Conservation (phyloP, 2,329 filamentous ascomycete genomes). For the Epichloe typhina region DNA sequence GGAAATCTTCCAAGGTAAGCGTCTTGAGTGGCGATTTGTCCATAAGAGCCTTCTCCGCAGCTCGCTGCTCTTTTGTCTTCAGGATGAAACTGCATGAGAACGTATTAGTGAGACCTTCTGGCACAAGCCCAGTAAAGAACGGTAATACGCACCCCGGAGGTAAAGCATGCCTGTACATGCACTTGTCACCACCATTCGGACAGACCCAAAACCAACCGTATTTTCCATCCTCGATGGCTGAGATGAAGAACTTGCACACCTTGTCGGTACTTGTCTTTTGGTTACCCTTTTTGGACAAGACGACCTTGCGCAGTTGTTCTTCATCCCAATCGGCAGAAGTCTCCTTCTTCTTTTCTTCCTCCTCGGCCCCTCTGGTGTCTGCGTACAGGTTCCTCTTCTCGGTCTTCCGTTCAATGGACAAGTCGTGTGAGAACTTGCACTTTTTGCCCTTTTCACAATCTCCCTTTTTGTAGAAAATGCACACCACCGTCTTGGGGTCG, state of each 20-base stretch:
- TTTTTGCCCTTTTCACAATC: conserved; percentile 92
- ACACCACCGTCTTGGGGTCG: conserved; percentile 93
- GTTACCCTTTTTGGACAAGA: conserved; percentile 94
- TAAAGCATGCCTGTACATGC: conserved; percentile 95
- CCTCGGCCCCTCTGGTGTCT: conserved; percentile 58
- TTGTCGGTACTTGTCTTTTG: conserved; percentile 90
- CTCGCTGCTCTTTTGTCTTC: conserved; percentile 94
- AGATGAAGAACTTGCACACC: conserved; percentile 97
- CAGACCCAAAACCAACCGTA: conserved; percentile 99
- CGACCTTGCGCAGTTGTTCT: conserved; percentile 81
- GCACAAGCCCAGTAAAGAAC: neutral
- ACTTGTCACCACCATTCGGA: conserved; percentile 92
- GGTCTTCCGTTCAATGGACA: conserved; percentile 77
- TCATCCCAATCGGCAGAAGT: conserved; percentile 97
- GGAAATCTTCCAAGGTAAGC: conserved; percentile 89
- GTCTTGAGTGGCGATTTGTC: conserved; percentile 94
- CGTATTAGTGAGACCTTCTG: conserved; percentile 12
- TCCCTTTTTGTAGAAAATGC: conserved; percentile 94
- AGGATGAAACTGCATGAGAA: conserved; percentile 60
- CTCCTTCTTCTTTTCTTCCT: conserved; percentile 75
- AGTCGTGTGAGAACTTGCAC: conserved; percentile 95
- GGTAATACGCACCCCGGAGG: conserved; percentile 66
- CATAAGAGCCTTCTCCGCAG: conserved; percentile 86
- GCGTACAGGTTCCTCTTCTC: conserved; percentile 88
- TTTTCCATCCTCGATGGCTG: conserved; percentile 94